Conservation (phyloP, 805 yeast species). For the Blastobotrys peoriensis region DNA sequence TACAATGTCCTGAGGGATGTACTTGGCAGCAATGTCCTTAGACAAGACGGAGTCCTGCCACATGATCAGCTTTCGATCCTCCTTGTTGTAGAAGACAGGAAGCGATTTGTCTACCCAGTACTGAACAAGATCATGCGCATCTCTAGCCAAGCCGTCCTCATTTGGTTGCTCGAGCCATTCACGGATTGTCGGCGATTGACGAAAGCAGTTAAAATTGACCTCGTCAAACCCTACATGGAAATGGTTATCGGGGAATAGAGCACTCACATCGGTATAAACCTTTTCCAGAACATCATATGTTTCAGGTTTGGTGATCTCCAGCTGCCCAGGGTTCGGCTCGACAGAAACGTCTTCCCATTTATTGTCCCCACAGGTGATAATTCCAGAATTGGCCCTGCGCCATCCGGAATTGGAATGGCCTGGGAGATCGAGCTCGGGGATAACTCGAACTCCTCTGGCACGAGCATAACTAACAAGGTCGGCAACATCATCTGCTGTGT, state of each 20-base stretch:
- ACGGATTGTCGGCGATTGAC: constrained; percentile 21
- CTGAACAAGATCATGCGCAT: constrained; percentile 29
- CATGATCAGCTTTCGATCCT: constrained; percentile 31
- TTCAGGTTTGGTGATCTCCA: constrained; percentile 29
- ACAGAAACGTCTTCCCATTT: constrained; percentile 29
- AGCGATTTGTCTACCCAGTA: constrained; percentile 33
- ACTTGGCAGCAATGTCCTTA: constrained; percentile 22
- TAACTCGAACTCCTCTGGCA: constrained; percentile 33
- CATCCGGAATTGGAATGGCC: constrained; percentile 39
- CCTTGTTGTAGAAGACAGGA: constrained; percentile 28
- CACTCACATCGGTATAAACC: constrained; percentile 31
- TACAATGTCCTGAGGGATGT: constrained; percentile 30
- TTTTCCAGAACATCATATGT: constrained; percentile 30
- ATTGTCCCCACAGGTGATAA: constrained; percentile 30
- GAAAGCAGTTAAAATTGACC: constrained; percentile 30
- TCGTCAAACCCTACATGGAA: constrained; percentile 41
- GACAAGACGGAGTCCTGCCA: constrained; percentile 36
- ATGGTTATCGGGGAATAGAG: constrained; percentile 30
- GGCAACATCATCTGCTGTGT: constrained; percentile 27
- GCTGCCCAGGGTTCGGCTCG: constrained; percentile 39
- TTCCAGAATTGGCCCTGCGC: constrained; percentile 27
- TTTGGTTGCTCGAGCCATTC: constrained; percentile 23
- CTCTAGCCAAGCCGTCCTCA: constrained; percentile 21
- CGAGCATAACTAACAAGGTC: constrained; percentile 31
- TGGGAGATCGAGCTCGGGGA: constrained; percentile 39